Base-by-base conservation (phyloP, 306 rosid species). In the Quercus gilva region DNA sequence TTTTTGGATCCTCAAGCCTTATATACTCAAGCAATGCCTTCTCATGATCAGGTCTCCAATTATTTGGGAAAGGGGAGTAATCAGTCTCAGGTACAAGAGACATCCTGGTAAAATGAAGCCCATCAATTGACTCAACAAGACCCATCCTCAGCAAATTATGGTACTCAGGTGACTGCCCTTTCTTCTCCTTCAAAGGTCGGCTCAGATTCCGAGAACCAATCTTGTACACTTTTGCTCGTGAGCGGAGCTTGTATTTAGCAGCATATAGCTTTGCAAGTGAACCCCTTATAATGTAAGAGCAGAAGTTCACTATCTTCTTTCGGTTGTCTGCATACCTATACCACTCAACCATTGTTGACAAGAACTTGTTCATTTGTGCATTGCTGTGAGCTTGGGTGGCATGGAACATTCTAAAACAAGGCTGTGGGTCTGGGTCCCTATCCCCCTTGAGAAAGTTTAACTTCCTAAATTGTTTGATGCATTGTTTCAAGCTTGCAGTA, bases 181-280 rank as follows among this genome's bases (percentile, higher is more conserved):
- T 94, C 79, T 84, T 94, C 92, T 94, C 99, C 88, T 94, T 94
- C 84, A 94, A 75, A 5, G 99, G 99, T 28, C 94, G 97, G 74
- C 97, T 87, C 73, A 94, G 86, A 81, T 92, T 91, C 74, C 97
- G 89, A 13, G 97, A 74, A 81, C 97, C 99, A 72, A 94, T 91
- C 87, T 92, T 94, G 84, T 94, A 92, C 20, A 94, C 99, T 84
- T 94, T 94, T 0, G 99, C 99, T n/a, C 97, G 85, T 6, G 99
- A 94, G 0, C 97, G 92, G 68, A 94, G 99, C 91, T 94, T 94
- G 86, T 92, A 94, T 68, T 94, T 94, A 45, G 99, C 97, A 33
- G 99, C 99, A 86, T 92, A 94, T n/a, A 94, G 94, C 92, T 94
- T 94, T 45, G 99, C 99, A 80, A 94, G 95, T 1, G 97, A 92